Percentiles rank a stretch among this genome's conserved stretches.
Evolutionary conservation across 2,329 filamentous ascomycete genomes (phyloP).

Genomic region (Diaporthe ampelina): DNA sequence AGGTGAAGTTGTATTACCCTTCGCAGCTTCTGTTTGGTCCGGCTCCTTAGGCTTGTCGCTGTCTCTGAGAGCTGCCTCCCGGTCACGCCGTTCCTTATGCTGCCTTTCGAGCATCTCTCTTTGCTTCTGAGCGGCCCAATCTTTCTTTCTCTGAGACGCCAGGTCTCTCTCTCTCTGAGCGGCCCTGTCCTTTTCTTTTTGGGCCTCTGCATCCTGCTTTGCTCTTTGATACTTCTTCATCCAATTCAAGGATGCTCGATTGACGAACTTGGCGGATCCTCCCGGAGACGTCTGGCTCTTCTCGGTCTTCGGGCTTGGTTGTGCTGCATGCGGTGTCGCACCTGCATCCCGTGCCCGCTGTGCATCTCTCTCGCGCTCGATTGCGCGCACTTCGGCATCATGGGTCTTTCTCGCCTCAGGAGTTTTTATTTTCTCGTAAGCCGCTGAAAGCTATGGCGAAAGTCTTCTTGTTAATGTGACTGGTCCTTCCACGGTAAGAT

Average conservation of each 20-base stretch:
- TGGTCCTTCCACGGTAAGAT: too few species aligned
- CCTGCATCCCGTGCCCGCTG: background rate
- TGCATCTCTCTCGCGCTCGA: background rate
- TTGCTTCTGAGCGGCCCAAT: background rate
- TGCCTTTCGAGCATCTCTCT: background rate
- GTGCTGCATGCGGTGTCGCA: background rate
- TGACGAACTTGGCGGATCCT: background rate
- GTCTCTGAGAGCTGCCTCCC: constrained; percentile 5
- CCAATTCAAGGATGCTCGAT: background rate
- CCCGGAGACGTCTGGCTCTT: background rate
- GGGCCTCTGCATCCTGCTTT: background rate
- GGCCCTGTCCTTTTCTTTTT: background rate
- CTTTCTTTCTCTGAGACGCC: background rate
- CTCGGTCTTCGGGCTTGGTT: background rate
- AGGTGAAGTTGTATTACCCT: background rate
- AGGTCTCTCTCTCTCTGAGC: background rate
- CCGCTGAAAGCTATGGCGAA: too few species aligned
- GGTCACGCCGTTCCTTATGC: background rate
- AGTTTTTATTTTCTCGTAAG: too few species aligned
- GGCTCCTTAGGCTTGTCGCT: background rate
- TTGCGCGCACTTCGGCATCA: background rate
- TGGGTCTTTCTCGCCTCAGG: background rate
- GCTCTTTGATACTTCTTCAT: background rate
- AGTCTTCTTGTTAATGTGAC: too few species aligned
- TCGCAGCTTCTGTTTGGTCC: background rate